These are phyloP conservation scores for Neonectria hederae DNA, from an alignment of 2,329 filamentous ascomycete genomes.

Conservation along the genomic window DNA sequence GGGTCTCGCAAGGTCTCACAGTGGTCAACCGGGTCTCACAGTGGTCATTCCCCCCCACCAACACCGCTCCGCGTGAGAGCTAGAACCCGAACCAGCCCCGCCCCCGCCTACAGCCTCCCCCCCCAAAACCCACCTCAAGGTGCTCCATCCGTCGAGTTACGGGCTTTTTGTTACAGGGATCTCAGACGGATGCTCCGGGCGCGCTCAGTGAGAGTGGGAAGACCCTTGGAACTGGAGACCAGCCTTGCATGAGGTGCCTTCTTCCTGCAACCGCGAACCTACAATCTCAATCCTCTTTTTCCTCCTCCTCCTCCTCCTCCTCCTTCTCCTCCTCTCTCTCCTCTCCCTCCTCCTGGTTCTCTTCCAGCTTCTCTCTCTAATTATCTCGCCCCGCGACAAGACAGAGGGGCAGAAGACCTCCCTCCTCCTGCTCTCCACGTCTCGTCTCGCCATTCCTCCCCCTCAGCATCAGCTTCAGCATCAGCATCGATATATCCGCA, in stretches of 20 bases:
- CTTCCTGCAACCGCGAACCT: constrained; percentile 17
- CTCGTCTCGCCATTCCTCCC: not conserved
- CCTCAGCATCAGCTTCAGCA: not conserved
- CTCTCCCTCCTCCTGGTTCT: constrained; percentile 5
- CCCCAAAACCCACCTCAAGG: no score
- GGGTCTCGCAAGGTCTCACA: constrained; percentile 3
- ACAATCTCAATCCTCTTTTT: constrained; percentile 1
- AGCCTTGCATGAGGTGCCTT: constrained; percentile 15
- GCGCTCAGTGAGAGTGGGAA: no score
- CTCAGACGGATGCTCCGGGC: constrained; percentile 33
- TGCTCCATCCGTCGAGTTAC: not conserved
- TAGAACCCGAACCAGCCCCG: constrained; percentile 8
- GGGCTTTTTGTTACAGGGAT: not conserved
- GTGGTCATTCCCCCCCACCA: constrained; percentile 15
- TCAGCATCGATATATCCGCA: not conserved
- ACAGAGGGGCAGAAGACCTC: not conserved
- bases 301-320: not conserved
- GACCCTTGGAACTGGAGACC: no score
- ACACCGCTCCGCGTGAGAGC: not conserved
- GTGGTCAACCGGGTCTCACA: constrained; percentile 9
- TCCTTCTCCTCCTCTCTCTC: constrained; percentile 14
- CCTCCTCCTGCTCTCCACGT: not conserved
- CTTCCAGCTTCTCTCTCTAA: not conserved
- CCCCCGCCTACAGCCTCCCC: constrained; percentile 11
- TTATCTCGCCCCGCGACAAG: not conserved